Evolutionary conservation across 495 filamentous ascomycete species (phyloP).

Genomic region (Xylaria palmicola): DNA sequence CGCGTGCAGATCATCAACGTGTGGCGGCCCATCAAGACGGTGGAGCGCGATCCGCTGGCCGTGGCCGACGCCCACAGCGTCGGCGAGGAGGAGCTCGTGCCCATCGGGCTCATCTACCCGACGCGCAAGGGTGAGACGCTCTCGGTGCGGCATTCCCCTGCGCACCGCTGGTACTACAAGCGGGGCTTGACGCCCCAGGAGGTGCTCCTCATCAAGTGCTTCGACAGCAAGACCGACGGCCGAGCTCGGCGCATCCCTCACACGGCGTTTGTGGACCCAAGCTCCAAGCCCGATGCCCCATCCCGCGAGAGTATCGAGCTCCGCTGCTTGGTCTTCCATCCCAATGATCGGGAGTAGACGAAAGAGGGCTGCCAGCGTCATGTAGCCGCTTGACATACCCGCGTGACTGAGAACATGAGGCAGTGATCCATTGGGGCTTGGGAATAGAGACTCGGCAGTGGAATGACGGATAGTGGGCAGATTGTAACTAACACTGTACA

Average conservation of each 20-base stretch:
- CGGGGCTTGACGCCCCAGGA: conserved; percentile 62
- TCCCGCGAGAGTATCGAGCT: conserved; percentile 66
- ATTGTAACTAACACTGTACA: conserved; percentile 2
- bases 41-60: conserved; percentile 61
- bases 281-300: conserved; percentile 43
- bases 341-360: conserved; percentile 27
- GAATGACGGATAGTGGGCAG: neutral
- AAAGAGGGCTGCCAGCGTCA: neutral
- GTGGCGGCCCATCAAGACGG: conserved; percentile 69
- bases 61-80: conserved; percentile 63
- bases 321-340: conserved; percentile 52
- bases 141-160: conserved; percentile 55
- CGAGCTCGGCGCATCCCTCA: conserved; percentile 64
- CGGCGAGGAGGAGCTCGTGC: conserved; percentile 63
- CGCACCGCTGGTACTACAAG: conserved; percentile 77
- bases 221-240: conserved; percentile 61
- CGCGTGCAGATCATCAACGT: conserved; percentile 79
- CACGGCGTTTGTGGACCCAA: conserved; percentile 59
- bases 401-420: too few relatives aligned
- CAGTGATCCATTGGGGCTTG: too few relatives aligned
- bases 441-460: too few relatives aligned
- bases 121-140: conserved; percentile 72
- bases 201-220: conserved; percentile 70
- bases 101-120: conserved; percentile 71
- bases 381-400: neutral